Conservation (phyloP, 345 rosid genomes). For the Syzygium grande region DNA sequence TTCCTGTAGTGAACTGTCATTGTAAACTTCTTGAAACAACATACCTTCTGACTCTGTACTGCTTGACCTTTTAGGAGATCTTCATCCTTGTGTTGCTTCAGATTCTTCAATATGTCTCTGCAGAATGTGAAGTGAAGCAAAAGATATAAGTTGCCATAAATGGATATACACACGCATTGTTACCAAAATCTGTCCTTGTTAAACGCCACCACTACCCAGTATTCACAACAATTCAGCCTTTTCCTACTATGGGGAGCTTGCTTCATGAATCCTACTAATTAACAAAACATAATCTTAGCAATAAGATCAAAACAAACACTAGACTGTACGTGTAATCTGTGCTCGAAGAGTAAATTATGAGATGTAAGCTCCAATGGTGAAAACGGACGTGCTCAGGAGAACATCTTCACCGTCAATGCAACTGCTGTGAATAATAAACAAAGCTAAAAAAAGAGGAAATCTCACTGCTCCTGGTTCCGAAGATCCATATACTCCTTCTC, state of each 20-base stretch:
- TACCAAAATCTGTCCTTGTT: background rate
- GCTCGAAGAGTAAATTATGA: background rate
- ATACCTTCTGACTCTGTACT: constrained; percentile 85
- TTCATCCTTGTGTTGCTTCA: constrained; percentile 71
- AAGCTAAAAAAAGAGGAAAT: background rate
- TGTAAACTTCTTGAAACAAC: background rate
- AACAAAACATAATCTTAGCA: background rate
- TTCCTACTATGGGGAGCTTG: background rate
- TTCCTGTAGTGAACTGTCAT: background rate
- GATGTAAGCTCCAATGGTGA: background rate
- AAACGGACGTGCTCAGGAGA: background rate
- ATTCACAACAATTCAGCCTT: background rate
- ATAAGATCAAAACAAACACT: background rate
- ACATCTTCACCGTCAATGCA: background rate
- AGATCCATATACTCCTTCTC: constrained; percentile 70
- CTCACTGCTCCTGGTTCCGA: constrained; percentile 69
- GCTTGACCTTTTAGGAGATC: constrained; percentile 87
- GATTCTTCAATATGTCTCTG: constrained; percentile 63
- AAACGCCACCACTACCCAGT: background rate
- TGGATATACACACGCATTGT: accelerated
- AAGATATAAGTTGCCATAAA: background rate
- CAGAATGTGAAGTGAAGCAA: background rate
- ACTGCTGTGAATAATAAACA: background rate
- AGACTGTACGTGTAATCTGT: background rate
- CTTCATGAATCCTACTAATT: background rate